phyloP scores from a whole-genome alignment of 2,329 filamentous ascomycete genomes.

The Colletotrichum somersetense region DNA sequence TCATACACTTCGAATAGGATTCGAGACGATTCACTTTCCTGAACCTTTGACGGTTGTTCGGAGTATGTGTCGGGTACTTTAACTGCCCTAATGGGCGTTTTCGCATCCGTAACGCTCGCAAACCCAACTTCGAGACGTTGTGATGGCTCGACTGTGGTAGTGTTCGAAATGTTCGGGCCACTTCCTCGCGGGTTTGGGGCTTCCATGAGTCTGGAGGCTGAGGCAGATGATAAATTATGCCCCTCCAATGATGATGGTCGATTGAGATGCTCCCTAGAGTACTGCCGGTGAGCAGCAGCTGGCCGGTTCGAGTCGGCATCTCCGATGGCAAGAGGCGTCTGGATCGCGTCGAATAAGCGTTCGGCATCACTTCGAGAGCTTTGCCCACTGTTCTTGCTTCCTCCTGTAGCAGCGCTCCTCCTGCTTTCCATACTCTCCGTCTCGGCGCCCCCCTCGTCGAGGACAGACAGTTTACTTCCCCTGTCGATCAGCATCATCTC shows the following conservation, averaged over 20 bases:
- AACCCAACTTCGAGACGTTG: constrained; percentile 51
- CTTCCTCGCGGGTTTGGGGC: constrained; percentile 19
- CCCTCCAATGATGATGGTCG: constrained; percentile 1
- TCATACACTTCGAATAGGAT: constrained; percentile 56
- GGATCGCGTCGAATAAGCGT: constrained; percentile 78
- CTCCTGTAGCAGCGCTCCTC: constrained; percentile 53
- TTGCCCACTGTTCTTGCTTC: constrained; percentile 56
- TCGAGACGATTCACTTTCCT: constrained; percentile 50
- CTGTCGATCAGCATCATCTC: constrained; percentile 75
- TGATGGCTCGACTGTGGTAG: constrained; percentile 39
- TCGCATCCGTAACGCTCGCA: constrained; percentile 57
- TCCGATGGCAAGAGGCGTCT: constrained; percentile 64
- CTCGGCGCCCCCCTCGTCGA: constrained; percentile 37
- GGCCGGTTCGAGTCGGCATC: constrained; percentile 19
- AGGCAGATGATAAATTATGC: neutral
- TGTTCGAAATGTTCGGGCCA: constrained; percentile 38
- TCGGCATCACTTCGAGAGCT: constrained; percentile 75
- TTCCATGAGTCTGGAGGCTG: constrained; percentile 5
- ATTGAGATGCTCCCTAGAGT: constrained; percentile 41
- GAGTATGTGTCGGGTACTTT: constrained; percentile 63
- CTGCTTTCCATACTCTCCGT: constrained; percentile 51
- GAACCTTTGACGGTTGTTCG: constrained; percentile 49
- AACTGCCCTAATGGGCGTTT: constrained; percentile 60
- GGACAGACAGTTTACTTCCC: constrained; percentile 46
- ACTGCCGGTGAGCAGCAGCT: constrained; percentile 40